Evolutionary conservation across 768 basidiomycete genomes (phyloP), one percentile per base, ranked within the genome.

Genomic region (Asterophora parasitica): DNA sequence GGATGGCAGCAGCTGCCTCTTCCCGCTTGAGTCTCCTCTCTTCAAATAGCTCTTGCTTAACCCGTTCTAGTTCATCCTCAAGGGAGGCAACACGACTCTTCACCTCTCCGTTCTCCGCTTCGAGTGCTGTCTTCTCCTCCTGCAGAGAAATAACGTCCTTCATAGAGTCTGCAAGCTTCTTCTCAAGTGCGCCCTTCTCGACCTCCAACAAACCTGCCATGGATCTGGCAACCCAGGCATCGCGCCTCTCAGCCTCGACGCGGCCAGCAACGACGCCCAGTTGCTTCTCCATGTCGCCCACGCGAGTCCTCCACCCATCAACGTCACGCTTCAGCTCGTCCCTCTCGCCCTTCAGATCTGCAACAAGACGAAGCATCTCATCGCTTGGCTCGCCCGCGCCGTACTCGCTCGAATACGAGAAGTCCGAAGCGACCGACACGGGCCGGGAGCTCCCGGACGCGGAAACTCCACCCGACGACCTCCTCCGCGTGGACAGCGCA

Each of bases 291-390:
- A 90, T 73, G 58, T 88, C 85, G 11, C 72, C 72, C 39, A 92
- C 87, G 17, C 93, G 76, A 28, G 67, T 74, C 51, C 88, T 76
- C 91, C 92, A 95, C 0, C 86, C 88, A 54, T 92, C 86, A 0
- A 92, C 83, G 64, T 97, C 93, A 43, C 82, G 80, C 63, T 85
- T 85, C 42, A 97, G 72, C 49, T 92, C 86, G 58, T 98, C 94
- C 26, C 94, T 75, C 65, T 97, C 93, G 10, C 83, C 76, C 63
- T 92, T 92, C 57, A 91, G 74, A 60, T 90, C 88, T 3, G 83
- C 73, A 44, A 92, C 72, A 31, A 88, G 74, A 55, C 76, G 74
- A 33, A 90, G 67, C 79, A 92, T 83, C 68, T 92, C 91, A 56
- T 92, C 88, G 49, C 70, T 80, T 5, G 84, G 82, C 48, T 79